Percentiles rank a stretch among this genome's conserved stretches.
Conservation (phyloP, 2,329 filamentous ascomycete genomes). For the Sclerotinia borealis region DNA sequence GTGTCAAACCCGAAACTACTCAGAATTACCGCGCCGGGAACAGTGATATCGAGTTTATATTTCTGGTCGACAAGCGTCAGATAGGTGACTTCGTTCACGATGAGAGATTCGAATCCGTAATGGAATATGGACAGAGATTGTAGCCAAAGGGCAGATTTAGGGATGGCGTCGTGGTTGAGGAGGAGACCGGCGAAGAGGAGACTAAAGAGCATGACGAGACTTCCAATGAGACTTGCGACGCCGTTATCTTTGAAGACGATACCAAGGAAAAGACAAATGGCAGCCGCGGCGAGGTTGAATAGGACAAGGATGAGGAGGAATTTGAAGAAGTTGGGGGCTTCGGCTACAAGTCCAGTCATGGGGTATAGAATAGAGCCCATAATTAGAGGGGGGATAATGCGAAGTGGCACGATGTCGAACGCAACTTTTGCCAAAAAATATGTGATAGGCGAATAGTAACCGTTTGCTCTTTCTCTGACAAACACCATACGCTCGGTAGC, state of each 20-base stretch:
- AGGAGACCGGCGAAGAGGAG: slow-evolving; percentile 89
- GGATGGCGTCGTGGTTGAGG: slow-evolving; percentile 91
- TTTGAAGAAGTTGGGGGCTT: slow-evolving; percentile 76
- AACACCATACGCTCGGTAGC: slow-evolving; percentile 86
- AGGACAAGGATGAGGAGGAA: slow-evolving; percentile 89
- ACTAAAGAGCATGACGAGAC: slow-evolving; percentile 95
- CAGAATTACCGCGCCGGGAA: slow-evolving; percentile 88
- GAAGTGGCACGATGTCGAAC: slow-evolving; percentile 95
- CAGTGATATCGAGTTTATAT: slow-evolving; percentile 92
- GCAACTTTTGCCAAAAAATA: slow-evolving; percentile 96
- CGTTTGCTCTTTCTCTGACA: slow-evolving; percentile 88
- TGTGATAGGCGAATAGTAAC: slow-evolving; percentile 88
- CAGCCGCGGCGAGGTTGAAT: slow-evolving; percentile 91
- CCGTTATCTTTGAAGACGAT: slow-evolving; percentile 88
- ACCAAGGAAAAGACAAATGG: slow-evolving; percentile 92
- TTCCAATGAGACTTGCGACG: slow-evolving; percentile 89
- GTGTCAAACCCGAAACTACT: slow-evolving; percentile 95
- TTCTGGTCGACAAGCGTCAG: slow-evolving; percentile 88
- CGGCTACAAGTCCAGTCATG: slow-evolving; percentile 88
- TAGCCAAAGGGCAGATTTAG: slow-evolving; percentile 77
- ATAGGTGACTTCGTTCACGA: slow-evolving; percentile 93
- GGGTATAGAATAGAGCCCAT: slow-evolving; percentile 96
- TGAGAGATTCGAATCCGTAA: slow-evolving; percentile 91
- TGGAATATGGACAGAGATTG: slow-evolving; percentile 96
- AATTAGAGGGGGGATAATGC: slow-evolving; percentile 87